phyloP scores from a whole-genome alignment of 1,284 basidiomycete genomes.

The Ganoderma resinaceum region DNA sequence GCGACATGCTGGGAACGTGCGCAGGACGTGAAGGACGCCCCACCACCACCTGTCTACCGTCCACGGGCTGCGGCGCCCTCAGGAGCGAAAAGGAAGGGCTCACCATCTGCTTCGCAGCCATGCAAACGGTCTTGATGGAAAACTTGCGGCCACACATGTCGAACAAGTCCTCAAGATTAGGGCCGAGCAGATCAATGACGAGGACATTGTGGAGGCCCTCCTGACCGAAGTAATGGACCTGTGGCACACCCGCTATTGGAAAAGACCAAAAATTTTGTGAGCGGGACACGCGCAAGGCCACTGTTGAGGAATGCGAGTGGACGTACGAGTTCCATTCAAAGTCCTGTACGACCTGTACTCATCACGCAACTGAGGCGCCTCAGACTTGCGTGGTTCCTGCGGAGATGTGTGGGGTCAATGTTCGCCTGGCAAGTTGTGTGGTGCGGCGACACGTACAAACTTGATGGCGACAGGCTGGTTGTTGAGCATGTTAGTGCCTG shows the following conservation, averaged over 20 bases:
- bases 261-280: not conserved
- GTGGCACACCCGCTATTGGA: conserved; percentile 85
- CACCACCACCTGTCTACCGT: conserved; percentile 3
- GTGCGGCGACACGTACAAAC: conserved; percentile 71
- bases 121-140: conserved; percentile 96
- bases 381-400: conserved; percentile 97
- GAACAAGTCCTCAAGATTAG: conserved; percentile 96
- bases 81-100: conserved; percentile 35
- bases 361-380: conserved; percentile 96
- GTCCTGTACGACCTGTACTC: conserved; percentile 98
- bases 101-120: conserved; percentile 99
- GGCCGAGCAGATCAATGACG: conserved; percentile 96
- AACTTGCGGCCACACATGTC: conserved; percentile 99
- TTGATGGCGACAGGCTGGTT: conserved; percentile 96
- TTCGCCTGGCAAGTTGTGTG: not conserved
- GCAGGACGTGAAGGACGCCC: conserved; percentile 11
- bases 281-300: conserved; percentile 1
- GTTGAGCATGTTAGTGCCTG: conserved; percentile 89
- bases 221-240: conserved; percentile 98
- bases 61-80: not conserved
- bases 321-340: conserved; percentile 89
- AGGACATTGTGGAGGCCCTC: conserved; percentile 98
- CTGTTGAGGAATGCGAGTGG: conserved; percentile 6
- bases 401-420: conserved; percentile 25
- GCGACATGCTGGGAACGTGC: conserved; percentile 17